Conservation (phyloP, 345 rosid genomes). For the Eucalyptus urophylla region DNA sequence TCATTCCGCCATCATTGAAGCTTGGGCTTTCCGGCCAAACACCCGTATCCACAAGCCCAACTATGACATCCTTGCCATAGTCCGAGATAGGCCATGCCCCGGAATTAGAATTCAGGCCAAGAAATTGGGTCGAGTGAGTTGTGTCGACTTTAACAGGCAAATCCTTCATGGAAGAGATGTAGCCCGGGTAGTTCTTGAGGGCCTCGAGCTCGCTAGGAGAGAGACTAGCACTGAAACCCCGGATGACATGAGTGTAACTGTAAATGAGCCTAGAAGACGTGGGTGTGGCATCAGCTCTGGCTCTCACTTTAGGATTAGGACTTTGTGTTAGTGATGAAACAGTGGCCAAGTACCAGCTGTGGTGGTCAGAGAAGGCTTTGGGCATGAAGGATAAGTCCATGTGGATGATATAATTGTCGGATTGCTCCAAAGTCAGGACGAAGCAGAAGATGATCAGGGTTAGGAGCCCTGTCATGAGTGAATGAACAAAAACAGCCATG, state of each 20-base stretch:
- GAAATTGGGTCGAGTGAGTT: conserved; percentile 19
- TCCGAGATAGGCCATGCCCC: conserved; percentile 20
- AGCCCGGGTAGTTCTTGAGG: conserved; percentile 19
- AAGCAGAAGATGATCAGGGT: neutral
- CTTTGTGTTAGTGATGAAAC: conserved; percentile 3
- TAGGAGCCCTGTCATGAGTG: neutral
- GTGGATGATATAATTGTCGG: conserved; percentile 25
- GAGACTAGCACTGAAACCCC: conserved; percentile 30
- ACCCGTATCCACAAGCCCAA: conserved; percentile 35
- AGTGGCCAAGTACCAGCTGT: conserved; percentile 24
- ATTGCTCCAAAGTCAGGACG: neutral
- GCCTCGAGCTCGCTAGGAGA: conserved; percentile 16
- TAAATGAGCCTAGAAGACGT: conserved; percentile 10
- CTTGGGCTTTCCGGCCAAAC: conserved; percentile 47
- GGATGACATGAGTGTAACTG: conserved; percentile 17
- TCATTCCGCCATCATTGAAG: conserved; percentile 27
- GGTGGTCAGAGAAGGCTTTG: conserved; percentile 14
- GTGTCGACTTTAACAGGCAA: conserved; percentile 16
- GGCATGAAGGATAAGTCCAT: conserved; percentile 42
- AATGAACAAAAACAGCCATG: neutral
- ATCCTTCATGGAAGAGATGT: conserved; percentile 13
- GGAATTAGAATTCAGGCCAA: conserved; percentile 8
- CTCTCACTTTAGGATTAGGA: neutral
- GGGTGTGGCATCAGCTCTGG: neutral
- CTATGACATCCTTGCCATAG: conserved; percentile 25